Conservation (phyloP, 2,329 filamentous ascomycete species). For the Aurifilum marmelostoma region DNA sequence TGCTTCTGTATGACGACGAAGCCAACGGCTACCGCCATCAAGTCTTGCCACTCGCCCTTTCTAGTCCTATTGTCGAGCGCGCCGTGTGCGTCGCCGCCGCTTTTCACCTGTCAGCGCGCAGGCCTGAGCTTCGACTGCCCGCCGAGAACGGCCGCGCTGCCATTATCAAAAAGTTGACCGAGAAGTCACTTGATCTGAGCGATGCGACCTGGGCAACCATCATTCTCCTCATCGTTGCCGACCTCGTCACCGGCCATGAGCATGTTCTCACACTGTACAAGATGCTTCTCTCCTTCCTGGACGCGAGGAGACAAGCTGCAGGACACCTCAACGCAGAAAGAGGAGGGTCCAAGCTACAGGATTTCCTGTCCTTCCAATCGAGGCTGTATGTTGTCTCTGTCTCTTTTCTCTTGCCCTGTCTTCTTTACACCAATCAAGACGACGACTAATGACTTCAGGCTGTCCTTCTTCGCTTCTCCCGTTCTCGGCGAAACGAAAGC, state of each 20-base stretch:
- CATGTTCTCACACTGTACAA: slow-evolving; percentile 25
- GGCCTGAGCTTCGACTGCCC: slow-evolving; percentile 26
- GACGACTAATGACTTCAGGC: neutral
- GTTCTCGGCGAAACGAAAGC: slow-evolving; percentile 24
- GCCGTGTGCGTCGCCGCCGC: slow-evolving; percentile 29
- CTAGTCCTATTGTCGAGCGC: slow-evolving; percentile 23
- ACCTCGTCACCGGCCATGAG: slow-evolving; percentile 26
- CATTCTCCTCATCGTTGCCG: slow-evolving; percentile 24
- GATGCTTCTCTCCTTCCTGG: slow-evolving; percentile 25
- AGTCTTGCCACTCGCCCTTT: slow-evolving; percentile 25
- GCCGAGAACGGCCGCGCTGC: slow-evolving; percentile 25
- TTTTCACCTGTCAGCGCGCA: slow-evolving; percentile 24
- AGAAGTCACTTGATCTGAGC: slow-evolving; percentile 18
- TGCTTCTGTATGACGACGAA: slow-evolving; percentile 28
- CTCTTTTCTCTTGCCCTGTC: neutral
- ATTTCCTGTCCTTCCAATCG: slow-evolving; percentile 25
- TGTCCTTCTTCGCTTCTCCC: slow-evolving; percentile 24
- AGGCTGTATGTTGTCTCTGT: slow-evolving; percentile 12
- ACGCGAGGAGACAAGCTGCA: slow-evolving; percentile 14
- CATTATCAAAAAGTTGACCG: slow-evolving; percentile 21
- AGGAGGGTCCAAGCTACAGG: slow-evolving; percentile 4
- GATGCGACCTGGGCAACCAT: slow-evolving; percentile 26
- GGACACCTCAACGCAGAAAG: neutral
- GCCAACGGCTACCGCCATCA: slow-evolving; percentile 27
- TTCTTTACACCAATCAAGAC: too few relatives aligned